phyloP scores from a whole-genome alignment of 495 filamentous ascomycete species.

The Penicillium silybi region DNA sequence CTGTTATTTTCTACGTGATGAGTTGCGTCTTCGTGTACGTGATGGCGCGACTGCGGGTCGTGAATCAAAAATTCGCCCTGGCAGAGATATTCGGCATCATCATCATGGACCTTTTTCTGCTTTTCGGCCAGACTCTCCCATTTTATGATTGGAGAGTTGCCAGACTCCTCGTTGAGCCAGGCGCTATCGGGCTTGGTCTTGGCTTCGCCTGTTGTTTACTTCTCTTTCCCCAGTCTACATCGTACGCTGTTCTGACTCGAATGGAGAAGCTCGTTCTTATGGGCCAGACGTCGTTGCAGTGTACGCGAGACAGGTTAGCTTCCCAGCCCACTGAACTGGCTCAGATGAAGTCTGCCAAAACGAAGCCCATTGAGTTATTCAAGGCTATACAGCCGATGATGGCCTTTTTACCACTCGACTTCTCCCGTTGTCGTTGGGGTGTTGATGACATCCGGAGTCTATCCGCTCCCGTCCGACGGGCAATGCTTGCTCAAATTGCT shows the following conservation, averaged over 20 bases:
- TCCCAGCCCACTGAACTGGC: background rate
- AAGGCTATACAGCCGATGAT: background rate
- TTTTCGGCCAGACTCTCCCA: constrained; percentile 11
- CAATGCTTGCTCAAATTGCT: background rate
- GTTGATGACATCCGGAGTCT: background rate
- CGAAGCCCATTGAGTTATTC: background rate
- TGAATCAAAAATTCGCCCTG: constrained; percentile 15
- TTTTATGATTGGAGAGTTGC: background rate
- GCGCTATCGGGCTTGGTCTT: background rate
- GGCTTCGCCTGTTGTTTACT: background rate
- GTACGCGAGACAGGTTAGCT: background rate
- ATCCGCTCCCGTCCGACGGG: background rate
- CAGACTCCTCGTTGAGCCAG: background rate
- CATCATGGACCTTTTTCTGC: constrained; percentile 17
- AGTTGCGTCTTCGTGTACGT: constrained; percentile 18
- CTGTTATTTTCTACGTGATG: constrained; percentile 14
- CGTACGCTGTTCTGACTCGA: background rate
- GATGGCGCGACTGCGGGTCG: constrained; percentile 13
- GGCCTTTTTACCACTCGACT: background rate
- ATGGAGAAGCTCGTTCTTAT: background rate
- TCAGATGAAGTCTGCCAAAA: background rate
- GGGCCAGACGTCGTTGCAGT: background rate
- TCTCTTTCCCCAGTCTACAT: background rate
- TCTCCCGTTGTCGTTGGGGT: background rate
- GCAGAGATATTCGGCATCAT: constrained; percentile 19